A percentile compares a stretch with the other conserved stretches of the same genome.
Evolutionary conservation across 805 yeast species (phyloP).

Genomic region (Yarrowia sp.): DNA sequence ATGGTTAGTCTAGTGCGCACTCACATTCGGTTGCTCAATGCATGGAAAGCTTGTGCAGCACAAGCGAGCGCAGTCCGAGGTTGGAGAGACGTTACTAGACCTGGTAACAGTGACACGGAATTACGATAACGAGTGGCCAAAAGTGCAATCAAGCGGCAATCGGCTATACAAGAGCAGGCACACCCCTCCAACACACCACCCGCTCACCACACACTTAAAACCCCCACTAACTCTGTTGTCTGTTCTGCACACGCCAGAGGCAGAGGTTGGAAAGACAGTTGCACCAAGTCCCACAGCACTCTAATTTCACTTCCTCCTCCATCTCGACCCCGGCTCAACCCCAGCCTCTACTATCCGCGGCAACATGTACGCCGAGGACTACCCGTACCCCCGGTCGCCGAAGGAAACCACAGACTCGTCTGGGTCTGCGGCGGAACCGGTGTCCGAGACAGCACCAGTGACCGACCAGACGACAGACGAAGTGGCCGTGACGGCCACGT

Average conservation of each 20-base stretch:
- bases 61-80: constrained; percentile 6
- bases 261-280: constrained; percentile 8
- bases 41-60: constrained; percentile 16
- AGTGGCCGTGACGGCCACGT: not conserved
- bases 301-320: constrained; percentile 7
- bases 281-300: constrained; percentile 9
- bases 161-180: too few relatives aligned
- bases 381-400: constrained; percentile 15
- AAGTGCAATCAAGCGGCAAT: too few relatives aligned
- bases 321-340: not conserved
- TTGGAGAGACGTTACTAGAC: too few relatives aligned
- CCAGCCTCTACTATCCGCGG: constrained; percentile 5
- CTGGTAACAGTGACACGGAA: too few relatives aligned
- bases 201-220: not conserved
- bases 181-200: not conserved
- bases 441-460: not conserved
- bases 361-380: constrained; percentile 19
- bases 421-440: not conserved
- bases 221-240: constrained; percentile 16
- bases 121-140: too few relatives aligned
- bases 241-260: constrained; percentile 17
- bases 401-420: constrained; percentile 23
- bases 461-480: not conserved
- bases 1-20: constrained; percentile 19
- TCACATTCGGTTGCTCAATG: constrained; percentile 23